Evolutionary conservation across 2,329 filamentous ascomycete genomes (phyloP), one percentile per base, ranked within the genome.

Genomic region (Rutstroemia sp.): DNA sequence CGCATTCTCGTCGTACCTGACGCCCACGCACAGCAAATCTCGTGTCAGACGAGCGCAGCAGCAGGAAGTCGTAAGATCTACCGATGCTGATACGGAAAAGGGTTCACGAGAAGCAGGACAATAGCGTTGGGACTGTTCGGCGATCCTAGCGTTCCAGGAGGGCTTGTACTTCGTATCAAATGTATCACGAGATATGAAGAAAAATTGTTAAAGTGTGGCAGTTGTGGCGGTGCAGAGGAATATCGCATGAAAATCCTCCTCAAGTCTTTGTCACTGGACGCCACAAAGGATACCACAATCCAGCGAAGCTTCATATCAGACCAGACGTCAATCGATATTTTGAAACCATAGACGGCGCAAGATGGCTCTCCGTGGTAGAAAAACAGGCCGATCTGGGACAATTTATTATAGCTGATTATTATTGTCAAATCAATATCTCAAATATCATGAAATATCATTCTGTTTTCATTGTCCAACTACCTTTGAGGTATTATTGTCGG

Each of bases 181-280:
- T 19, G 18, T 42, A 60, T 63, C 61, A 63, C 60, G 61, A 62
- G 60, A 25, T 59, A 51, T 18, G 51, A 46, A 58, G 45, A 42
- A 45, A 60, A 57, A 18, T 3, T 18, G 7, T 8, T 50, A 54
- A 50, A 58, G 51, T 57, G 59, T 59, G 59, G 49, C 44, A 42
- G 37, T 54, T 30, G 30, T 34, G 30, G 30, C 30, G 30, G 30
- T 34, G 30, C 30, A 34, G 30, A 44, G 10, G 6, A 18, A 30
- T 16, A 27, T 27, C 18, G 23, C 34, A 42, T 19, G 39, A 19
- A 42, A 19, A 18, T 18, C 39, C 18, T n/a, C 16, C 39, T 41
- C 16, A 7, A 23, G 23, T 3, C 14, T 18, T 19, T 42, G 39
- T 42, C 16, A n/a, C 39, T 18, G 39, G 30, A 34, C 30, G 30